Evolutionary conservation across 352 stramenopile genomes (phyloP).

Genomic region (Phytophthora ohioensis): DNA sequence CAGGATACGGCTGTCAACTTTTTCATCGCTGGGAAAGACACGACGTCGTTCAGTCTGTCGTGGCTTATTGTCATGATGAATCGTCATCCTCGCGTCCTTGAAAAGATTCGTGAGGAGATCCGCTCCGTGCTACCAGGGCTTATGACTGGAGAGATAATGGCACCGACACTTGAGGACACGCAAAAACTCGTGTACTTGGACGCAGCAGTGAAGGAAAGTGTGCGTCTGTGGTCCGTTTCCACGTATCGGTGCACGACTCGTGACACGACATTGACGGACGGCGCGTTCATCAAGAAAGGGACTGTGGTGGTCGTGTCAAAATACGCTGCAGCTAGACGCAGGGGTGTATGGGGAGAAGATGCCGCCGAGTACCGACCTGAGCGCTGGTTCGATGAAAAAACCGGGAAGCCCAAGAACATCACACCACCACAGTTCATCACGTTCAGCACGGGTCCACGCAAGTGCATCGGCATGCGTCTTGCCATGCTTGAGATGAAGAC

Average conservation of each 20-base stretch:
- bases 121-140: slow-evolving; percentile 31
- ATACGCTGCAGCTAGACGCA: slow-evolving; percentile 54
- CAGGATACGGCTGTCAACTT: slow-evolving; percentile 73
- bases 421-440: slow-evolving; percentile 55
- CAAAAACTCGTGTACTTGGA: slow-evolving; percentile 70
- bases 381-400: slow-evolving; percentile 60
- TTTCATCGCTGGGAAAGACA: slow-evolving; percentile 67
- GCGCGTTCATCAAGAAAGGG: slow-evolving; percentile 57
- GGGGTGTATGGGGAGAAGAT: slow-evolving; percentile 60
- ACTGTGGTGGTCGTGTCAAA: slow-evolving; percentile 53
- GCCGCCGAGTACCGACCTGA: slow-evolving; percentile 47
- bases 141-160: slow-evolving; percentile 31
- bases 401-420: slow-evolving; percentile 33
- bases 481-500: slow-evolving; percentile 63
- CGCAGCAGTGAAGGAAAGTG: slow-evolving; percentile 65
- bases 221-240: slow-evolving; percentile 56
- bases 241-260: slow-evolving; percentile 19
- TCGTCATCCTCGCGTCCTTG: slow-evolving; percentile 50
- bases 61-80: slow-evolving; percentile 73
- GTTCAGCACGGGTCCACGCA: slow-evolving; percentile 60
- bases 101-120: slow-evolving; percentile 52
- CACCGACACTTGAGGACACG: slow-evolving; percentile 51
- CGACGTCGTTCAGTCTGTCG: slow-evolving; percentile 54
- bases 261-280: slow-evolving; percentile 62
- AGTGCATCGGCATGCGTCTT: slow-evolving; percentile 67